phyloP scores from a whole-genome alignment of 176 grass and related monocot species.

The Aegilops sharonensis region DNA sequence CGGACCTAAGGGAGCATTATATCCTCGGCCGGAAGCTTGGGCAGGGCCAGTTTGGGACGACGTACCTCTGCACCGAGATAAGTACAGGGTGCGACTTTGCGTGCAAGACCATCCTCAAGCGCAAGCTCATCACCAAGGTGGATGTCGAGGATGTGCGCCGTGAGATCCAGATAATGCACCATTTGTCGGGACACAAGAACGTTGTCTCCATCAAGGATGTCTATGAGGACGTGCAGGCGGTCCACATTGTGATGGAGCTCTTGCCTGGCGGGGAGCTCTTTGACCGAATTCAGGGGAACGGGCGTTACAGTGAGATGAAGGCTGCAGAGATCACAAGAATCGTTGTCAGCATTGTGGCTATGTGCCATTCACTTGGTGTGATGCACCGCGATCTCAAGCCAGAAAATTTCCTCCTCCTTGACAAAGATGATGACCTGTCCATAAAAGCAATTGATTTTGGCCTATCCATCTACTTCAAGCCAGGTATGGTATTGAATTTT shows the following conservation, averaged over 20 bases:
- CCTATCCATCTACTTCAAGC: conserved; percentile 91
- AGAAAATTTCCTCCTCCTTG: conserved; percentile 85
- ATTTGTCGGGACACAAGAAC: conserved; percentile 85
- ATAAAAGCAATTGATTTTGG: conserved; percentile 98
- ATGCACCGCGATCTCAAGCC: conserved; percentile 97
- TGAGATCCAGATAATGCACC: conserved; percentile 99
- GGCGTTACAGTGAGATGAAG: conserved; percentile 77
- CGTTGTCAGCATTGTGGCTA: conserved; percentile 76
- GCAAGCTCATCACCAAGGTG: conserved; percentile 68
- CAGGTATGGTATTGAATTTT: conserved; percentile 37
- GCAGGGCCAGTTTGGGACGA: conserved; percentile 91
- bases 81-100: conserved; percentile 78
- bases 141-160: conserved; percentile 83
- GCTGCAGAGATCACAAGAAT: conserved; percentile 90
- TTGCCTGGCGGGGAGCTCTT: conserved; percentile 89
- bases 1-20: conserved; percentile 65
- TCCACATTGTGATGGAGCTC: conserved; percentile 96
- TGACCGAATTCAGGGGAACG: conserved; percentile 67
- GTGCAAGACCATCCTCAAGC: conserved; percentile 90
- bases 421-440: conserved; percentile 77
- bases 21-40: conserved; percentile 75
- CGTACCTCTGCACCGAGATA: conserved; percentile 85
- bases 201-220: conserved; percentile 92
- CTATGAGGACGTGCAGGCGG: conserved; percentile 61
- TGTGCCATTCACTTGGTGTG: conserved; percentile 91